Conservation (phyloP, 2,329 filamentous ascomycete species). For the Cadophora sp. region DNA sequence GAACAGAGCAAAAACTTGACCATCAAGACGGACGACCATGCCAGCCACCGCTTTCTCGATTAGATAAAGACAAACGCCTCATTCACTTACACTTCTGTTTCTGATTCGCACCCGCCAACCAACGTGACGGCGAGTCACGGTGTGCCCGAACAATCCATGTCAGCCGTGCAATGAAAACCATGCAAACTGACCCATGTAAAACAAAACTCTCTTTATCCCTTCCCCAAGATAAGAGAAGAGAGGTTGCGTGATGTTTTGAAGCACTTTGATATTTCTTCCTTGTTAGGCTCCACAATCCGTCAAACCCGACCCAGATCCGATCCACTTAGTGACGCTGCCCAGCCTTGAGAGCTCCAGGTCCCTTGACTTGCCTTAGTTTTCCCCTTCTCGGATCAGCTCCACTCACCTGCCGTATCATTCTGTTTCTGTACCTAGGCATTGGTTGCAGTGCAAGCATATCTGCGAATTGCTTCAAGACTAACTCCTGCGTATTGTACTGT, state of each 20-base stretch:
- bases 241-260: constrained; percentile 19
- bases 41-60: neutral
- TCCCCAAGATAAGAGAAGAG: neutral
- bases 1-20: neutral
- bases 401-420: neutral
- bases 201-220: neutral
- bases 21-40: neutral
- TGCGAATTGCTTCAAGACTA: constrained; percentile 11
- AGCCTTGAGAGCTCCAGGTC: neutral
- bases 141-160: neutral
- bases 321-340: constrained; percentile 9
- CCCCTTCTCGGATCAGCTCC: neutral
- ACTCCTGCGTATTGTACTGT: neutral
- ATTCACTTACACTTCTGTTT: neutral
- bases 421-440: neutral
- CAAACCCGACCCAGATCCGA: constrained; percentile 7
- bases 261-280: constrained; percentile 15
- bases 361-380: neutral
- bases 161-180: neutral
- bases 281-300: constrained; percentile 19
- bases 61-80: too few species aligned
- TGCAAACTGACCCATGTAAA: neutral
- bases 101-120: neutral
- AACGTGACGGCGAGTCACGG: neutral
- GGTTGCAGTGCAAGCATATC: neutral